Evolutionary conservation across 345 rosid genomes (phyloP).

Genomic region (Aegle marmelos): DNA sequence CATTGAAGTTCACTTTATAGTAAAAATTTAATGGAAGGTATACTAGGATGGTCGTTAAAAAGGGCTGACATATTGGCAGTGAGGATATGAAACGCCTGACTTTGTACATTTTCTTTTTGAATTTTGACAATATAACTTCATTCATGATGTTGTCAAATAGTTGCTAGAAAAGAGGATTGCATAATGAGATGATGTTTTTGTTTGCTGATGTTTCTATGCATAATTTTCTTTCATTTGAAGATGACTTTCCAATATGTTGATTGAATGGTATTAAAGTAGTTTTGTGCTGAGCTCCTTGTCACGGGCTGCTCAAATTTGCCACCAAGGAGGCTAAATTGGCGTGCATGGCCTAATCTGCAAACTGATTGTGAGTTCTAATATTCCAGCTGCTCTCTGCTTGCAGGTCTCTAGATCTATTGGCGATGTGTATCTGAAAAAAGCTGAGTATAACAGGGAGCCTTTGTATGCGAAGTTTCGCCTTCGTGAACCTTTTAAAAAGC

Average conservation of each 20-base stretch:
- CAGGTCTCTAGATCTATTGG: slow-evolving; percentile 95
- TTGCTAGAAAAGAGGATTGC: neutral
- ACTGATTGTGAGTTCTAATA: neutral
- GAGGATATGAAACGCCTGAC: neutral
- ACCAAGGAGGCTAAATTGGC: no score
- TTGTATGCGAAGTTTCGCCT: slow-evolving; percentile 75
- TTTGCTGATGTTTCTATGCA: neutral
- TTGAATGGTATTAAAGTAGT: neutral
- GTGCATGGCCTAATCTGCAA: neutral
- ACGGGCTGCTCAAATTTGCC: neutral
- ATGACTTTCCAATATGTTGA: neutral
- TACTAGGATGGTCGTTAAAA: neutral
- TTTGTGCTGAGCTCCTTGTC: neutral
- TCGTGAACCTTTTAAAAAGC: slow-evolving; percentile 75
- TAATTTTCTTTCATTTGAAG: neutral
- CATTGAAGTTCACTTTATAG: neutral
- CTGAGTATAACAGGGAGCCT: slow-evolving; percentile 91
- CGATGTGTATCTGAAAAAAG: slow-evolving; percentile 80
- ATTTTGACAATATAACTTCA: neutral
- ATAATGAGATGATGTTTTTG: neutral
- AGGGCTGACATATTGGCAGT: neutral
- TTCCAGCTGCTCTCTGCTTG: slow-evolving; percentile 12
- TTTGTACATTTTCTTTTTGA: neutral
- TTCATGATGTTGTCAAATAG: neutral
- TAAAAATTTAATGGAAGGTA: neutral